Evolutionary conservation across 352 stramenopile species (phyloP), one percentile per base, ranked within the genome.

Genomic region (Paralagenidium karlingii): DNA sequence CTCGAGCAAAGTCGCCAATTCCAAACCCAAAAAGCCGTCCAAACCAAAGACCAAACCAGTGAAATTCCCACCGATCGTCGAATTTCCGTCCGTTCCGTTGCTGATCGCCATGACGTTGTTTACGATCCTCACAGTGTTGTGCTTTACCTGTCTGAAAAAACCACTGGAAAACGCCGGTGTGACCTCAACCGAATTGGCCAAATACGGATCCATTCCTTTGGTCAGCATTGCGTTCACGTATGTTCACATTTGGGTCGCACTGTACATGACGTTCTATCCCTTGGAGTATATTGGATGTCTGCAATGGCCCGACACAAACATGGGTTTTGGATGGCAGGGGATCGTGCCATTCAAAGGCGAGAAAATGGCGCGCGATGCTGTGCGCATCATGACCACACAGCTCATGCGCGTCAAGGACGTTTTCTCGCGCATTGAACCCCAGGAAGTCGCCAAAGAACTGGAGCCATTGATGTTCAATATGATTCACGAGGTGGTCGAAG

Each of bases 251-350:
- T 95, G 93, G 67, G 56, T 97, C 43, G 95, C 95, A 25, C 62
- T 99, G 2, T 98, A 91, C 67, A 97, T 97, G 83, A 98, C 97
- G 24, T 99, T 99, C 60, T 94, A 97, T 57, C 95, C 95, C 5
- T 66, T 98, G 25, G 58, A 96, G 33, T 98, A 96, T 54, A 57
- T 74, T 21, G 94, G 94, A 15, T 89, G 81, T 21, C 58, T 94
- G 41, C 85, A 93, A 58, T 81, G 88, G 48, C 71, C 76, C 0
- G 51, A 57, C 30, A 93, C 76, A 3, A 89, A 96, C 56, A 96
- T 87, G 47, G 94, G 94, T 7, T 47, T 97, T 3, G 94, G 94
- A 8, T 98, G 94, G 94, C 93, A 98, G 51, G 94, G 94, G 12
- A 97, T 98, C 33, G 92, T 98, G n/a, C 94, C 94, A 1, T 76